Evolutionary conservation across 1,284 basidiomycete species (phyloP), one percentile per base, ranked within the genome.

Genomic region (Irpex sp.): DNA sequence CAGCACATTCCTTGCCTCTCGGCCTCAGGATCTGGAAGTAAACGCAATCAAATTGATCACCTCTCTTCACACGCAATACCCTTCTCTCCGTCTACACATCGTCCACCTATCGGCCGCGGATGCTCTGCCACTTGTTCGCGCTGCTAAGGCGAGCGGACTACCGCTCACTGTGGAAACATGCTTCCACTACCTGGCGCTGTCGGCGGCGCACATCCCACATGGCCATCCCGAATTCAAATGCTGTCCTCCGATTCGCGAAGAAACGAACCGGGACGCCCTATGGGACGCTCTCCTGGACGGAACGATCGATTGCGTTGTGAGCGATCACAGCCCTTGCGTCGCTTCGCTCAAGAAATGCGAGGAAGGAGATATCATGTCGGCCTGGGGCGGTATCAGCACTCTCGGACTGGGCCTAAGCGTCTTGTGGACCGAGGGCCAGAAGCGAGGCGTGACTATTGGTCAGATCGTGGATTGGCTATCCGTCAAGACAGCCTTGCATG

Each of bases 301-400:
- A 2, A 82, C 87, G 44, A 94, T 98, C 68, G 92, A 96, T 75
- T 95, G 85, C 71, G 86, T 97, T 61, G 94, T 97, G 13, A 95
- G 93, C 58, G 96, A 97, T 77, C 96, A 98, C 74, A 94, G 92
- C 68, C 96, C 96, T 9, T 97, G 95, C 75, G 82, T 92, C 9
- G 81, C 85, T 34, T 86, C 90, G 70, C 78, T 97, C 65, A 98
- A 97, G 79, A 84, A 84, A 65, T 74, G 93, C n/a, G 87, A 90
- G 21, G 81, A 85, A 52, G 90, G 93, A 1, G 84, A 94, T 71
- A 83, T 97, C 66, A 92, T 96, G 89, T 75, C 80, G 19, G 94
- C 96, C 0, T 97, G 96, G 96, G 96, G 96, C 60, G 96, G 96
- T 0, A 93, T 97, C 65, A 91, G 89, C 64, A 90, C 92, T 3